These are phyloP conservation scores for Physcomitrellopsis africana DNA, from an alignment of 225 moss, liverwort and hornwort genomes.

Conservation along the genomic window DNA sequence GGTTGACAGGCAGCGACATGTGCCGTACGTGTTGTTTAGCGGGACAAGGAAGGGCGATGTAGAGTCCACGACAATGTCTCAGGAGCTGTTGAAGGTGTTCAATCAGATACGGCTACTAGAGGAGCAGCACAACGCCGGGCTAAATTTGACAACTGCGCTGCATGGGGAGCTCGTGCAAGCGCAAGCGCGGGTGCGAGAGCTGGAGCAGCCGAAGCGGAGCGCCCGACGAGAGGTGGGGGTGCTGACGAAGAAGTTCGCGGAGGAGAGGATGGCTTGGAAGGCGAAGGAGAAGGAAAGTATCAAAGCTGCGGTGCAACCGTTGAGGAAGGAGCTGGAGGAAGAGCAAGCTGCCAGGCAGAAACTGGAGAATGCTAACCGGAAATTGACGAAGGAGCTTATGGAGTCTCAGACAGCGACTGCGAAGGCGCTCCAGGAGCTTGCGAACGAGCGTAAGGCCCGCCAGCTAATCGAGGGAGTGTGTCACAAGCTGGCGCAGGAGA, in stretches of 20 bases:
- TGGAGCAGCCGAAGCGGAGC: conserved; percentile 70
- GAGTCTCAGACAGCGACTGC: conserved; percentile 73
- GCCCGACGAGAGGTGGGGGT: conserved; percentile 69
- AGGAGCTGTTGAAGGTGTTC: conserved; percentile 70
- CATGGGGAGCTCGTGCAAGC: conserved; percentile 70
- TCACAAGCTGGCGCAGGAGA: conserved; percentile 88
- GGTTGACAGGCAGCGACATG: conserved; percentile 45
- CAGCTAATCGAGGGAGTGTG: conserved; percentile 94
- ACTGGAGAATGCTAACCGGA: conserved; percentile 76
- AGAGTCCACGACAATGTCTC: conserved; percentile 46
- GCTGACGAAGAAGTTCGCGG: conserved; percentile 66
- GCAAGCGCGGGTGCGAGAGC: conserved; percentile 71
- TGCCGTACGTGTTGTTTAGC: conserved; percentile 32
- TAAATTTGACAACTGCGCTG: conserved; percentile 59
- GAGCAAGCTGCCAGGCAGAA: conserved; percentile 71
- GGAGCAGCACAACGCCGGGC: conserved; percentile 61
- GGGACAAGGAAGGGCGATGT: conserved; percentile 24
- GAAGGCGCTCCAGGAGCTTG: conserved; percentile 72
- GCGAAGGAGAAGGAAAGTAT: conserved; percentile 77
- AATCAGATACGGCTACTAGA: conserved; percentile 74
- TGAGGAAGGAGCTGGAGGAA: conserved; percentile 69
- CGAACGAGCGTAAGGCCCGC: conserved; percentile 80
- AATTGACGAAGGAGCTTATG: conserved; percentile 70
- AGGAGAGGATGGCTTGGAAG: conserved; percentile 75
- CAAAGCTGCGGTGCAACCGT: conserved; percentile 60